phyloP scores from a whole-genome alignment of 257 asterid genomes.

The Nicotiana paniculata region DNA sequence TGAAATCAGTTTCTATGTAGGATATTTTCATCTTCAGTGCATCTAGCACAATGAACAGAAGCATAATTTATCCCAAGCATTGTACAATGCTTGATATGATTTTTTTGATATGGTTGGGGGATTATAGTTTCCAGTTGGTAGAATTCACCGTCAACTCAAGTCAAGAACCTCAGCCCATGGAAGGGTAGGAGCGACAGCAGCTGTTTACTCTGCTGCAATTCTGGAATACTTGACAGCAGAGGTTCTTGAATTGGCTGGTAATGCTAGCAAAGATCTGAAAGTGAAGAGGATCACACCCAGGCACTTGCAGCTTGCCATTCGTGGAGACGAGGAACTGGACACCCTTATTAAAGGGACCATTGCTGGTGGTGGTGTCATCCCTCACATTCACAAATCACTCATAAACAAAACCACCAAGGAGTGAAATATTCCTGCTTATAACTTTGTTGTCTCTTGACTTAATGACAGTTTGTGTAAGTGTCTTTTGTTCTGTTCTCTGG shows the following conservation, averaged over 20 bases:
- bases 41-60: not conserved
- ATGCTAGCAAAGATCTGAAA: constrained; percentile 92
- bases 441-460: not conserved
- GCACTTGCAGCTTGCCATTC: constrained; percentile 89
- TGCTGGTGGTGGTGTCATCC: constrained; percentile 97
- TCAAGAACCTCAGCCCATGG: constrained; percentile 81
- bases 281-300: constrained; percentile 95
- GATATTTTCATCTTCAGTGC: too few relatives aligned
- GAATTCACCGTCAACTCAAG: constrained; percentile 93
- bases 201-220: constrained; percentile 89
- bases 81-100: not conserved
- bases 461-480: not conserved
- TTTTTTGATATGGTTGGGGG: constrained; percentile 2
- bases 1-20: not conserved
- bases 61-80: not conserved
- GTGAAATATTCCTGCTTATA: constrained; percentile 19
- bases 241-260: constrained; percentile 94
- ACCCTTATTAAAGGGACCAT: constrained; percentile 93
- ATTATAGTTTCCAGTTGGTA: constrained; percentile 79
- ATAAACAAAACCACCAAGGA: constrained; percentile 97
- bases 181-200: constrained; percentile 94
- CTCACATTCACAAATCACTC: constrained; percentile 97
- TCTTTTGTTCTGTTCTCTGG: not conserved
- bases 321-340: constrained; percentile 96
- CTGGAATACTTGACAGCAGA: constrained; percentile 90